phyloP scores from a whole-genome alignment of 1,284 basidiomycete genomes.

The Cutaneotrichosporon sp. region DNA sequence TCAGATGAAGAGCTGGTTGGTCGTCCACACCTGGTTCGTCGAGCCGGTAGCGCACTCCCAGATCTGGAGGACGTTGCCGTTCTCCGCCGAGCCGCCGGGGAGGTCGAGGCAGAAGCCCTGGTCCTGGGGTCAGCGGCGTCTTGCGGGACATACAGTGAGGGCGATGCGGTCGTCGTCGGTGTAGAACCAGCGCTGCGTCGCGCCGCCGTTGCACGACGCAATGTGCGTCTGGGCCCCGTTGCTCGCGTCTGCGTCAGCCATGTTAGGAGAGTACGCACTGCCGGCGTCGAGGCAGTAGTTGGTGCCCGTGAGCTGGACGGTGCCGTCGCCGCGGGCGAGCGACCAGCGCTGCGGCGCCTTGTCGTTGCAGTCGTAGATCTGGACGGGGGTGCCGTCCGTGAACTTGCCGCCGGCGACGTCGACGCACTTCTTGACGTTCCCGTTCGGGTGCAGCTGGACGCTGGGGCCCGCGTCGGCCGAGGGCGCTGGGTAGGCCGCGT shows the following conservation, averaged over 20 bases:
- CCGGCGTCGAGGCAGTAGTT: conserved; percentile 39
- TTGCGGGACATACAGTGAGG: conserved; percentile 8
- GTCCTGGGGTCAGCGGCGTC: conserved; percentile 1
- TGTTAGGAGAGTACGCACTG: too few species aligned
- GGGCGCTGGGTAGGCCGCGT: neutral
- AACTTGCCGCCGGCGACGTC: conserved; percentile 19
- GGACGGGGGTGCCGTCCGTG: conserved; percentile 25
- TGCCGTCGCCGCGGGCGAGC: conserved; percentile 22
- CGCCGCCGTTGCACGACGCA: conserved; percentile 19
- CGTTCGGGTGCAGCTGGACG: conserved; percentile 36
- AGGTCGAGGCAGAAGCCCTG: conserved; percentile 33
- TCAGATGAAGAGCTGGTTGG: conserved; percentile 11
- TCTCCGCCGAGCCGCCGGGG: conserved; percentile 20
- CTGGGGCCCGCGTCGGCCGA: conserved; percentile 13
- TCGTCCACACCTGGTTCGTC: conserved; percentile 24
- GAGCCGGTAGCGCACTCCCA: conserved; percentile 28
- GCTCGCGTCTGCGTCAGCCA: neutral
- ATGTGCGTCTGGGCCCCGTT: conserved; percentile 21
- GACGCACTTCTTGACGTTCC: conserved; percentile 35
- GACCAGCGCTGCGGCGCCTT: conserved; percentile 33
- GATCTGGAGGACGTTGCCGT: conserved; percentile 28
- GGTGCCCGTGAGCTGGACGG: conserved; percentile 18
- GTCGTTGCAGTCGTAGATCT: conserved; percentile 34
- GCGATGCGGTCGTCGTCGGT: conserved; percentile 17
- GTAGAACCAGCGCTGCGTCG: conserved; percentile 20